These are phyloP conservation scores for Breynia disticha DNA, from an alignment of 441 rosid genomes.

Conservation along the genomic window DNA sequence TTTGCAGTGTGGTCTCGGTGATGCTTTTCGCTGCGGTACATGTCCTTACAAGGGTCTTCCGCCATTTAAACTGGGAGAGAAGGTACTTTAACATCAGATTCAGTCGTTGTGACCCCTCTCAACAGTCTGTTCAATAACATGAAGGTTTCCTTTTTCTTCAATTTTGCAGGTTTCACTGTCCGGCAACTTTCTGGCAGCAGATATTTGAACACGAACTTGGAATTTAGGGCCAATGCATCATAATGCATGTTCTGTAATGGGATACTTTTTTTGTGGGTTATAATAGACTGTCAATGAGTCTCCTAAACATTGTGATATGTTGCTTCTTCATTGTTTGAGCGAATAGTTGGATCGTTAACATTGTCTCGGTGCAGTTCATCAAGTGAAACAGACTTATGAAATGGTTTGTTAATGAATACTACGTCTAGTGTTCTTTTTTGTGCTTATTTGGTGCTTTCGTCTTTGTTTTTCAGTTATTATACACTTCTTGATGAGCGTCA, in stretches of 20 bases:
- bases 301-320: too few relatives aligned
- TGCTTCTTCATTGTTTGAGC: too few relatives aligned
- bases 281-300: too few relatives aligned
- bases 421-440: too few relatives aligned
- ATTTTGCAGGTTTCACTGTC: conserved; percentile 57
- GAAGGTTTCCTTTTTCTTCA: background rate
- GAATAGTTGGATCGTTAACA: too few relatives aligned
- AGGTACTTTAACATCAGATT: conserved; percentile 33
- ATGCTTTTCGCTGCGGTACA: conserved; percentile 88
- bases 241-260: background rate
- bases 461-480: too few relatives aligned
- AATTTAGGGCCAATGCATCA: background rate
- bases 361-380: background rate
- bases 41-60: conserved; percentile 96
- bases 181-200: conserved; percentile 70
- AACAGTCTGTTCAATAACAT: too few relatives aligned
- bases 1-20: conserved; percentile 88
- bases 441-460: too few relatives aligned
- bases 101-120: background rate
- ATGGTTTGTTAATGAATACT: too few relatives aligned
- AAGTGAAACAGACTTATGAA: background rate
- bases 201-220: conserved; percentile 34
- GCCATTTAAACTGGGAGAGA: conserved; percentile 77
- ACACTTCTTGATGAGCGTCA: too few relatives aligned
- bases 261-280: background rate